Conservation (phyloP, 345 rosid species). For the Raphanus sativus region DNA sequence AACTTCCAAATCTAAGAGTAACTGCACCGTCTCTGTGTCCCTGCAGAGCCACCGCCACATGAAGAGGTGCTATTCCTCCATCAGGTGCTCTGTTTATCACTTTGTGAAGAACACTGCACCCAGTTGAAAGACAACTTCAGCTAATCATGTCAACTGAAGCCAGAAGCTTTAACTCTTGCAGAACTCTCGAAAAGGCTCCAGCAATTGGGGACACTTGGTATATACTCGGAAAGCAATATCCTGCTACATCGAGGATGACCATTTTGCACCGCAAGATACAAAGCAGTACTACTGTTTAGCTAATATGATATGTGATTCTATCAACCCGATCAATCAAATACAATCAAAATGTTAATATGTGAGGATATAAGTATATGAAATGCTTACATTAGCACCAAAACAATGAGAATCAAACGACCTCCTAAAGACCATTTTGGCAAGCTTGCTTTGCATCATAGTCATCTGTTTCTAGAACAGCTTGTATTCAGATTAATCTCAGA, state of each 20-base stretch:
- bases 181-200: background rate
- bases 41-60: background rate
- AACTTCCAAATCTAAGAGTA: background rate
- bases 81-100: background rate
- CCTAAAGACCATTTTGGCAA: slow-evolving; percentile 98
- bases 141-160: background rate
- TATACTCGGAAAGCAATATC: slow-evolving; percentile 78
- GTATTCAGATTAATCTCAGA: too few relatives aligned
- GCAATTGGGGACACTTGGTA: slow-evolving; percentile 65
- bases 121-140: background rate
- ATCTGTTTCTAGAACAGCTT: slow-evolving; percentile 46
- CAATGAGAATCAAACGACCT: slow-evolving; percentile 85
- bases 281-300: slow-evolving; percentile 84
- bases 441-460: slow-evolving; percentile 99
- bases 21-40: background rate
- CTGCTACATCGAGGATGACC: slow-evolving; percentile 82
- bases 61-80: background rate
- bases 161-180: background rate
- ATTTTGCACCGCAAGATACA: slow-evolving; percentile 85
- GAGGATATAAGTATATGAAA: background rate
- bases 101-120: background rate
- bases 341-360: slow-evolving; percentile 11
- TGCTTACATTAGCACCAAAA: slow-evolving; percentile 86
- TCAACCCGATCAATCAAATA: background rate
- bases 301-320: slow-evolving; percentile 83